Base-by-base conservation (phyloP, 2,329 filamentous ascomycete genomes). In the Didymella pomorum region DNA sequence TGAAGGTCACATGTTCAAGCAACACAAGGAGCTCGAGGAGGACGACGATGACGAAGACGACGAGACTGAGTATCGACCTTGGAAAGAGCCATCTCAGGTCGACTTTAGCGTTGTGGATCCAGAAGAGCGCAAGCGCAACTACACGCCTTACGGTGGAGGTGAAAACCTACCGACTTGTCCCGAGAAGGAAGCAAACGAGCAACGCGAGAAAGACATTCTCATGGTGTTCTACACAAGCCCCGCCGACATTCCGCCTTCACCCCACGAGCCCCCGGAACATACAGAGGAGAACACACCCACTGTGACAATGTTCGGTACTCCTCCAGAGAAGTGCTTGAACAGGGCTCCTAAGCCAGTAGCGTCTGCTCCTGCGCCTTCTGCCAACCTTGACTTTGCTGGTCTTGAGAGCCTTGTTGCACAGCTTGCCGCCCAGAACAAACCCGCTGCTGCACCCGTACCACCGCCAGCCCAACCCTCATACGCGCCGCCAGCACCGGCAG, bases 1-100 rank as follows among this genome's bases (percentile, higher is more conserved):
- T 5, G 91, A 83, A 67, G 81, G 81, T 31, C 79, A 79, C 41
- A 81, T 82, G 79, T 79, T 83, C 75, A 83, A 83, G 66, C 79
- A 81, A 60, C 81, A 83, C 57, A 77, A 91, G 69, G 89, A 90
- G 47, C 87, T 89, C 80, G 87, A 89, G 43, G 84, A 86, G 2
- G 84, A 76, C 9, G 72, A 88, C 0, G 86, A 86, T 25, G 86
- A 88, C 12, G 86, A 88, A 26, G 86, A 89, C 0, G 79, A 71
- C 2, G 76, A 81, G 5, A 44, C 63, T 4, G 68, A 72, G n/a
- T 66, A 68, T 48, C 67, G 68, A 11, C 65, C 72, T 4, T 79
- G 72, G 72, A 63, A 52, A 14, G 66, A 70, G 21, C 75, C 76
- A 33, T 70, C 71, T 14, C 39, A 68, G 29, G 72, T 83, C 20